Percentiles rank a stretch among this genome's conserved stretches.
These are phyloP conservation scores for Colletotrichum tamarilloi DNA, from an alignment of 2,329 filamentous ascomycete genomes.

Conservation along the genomic window DNA sequence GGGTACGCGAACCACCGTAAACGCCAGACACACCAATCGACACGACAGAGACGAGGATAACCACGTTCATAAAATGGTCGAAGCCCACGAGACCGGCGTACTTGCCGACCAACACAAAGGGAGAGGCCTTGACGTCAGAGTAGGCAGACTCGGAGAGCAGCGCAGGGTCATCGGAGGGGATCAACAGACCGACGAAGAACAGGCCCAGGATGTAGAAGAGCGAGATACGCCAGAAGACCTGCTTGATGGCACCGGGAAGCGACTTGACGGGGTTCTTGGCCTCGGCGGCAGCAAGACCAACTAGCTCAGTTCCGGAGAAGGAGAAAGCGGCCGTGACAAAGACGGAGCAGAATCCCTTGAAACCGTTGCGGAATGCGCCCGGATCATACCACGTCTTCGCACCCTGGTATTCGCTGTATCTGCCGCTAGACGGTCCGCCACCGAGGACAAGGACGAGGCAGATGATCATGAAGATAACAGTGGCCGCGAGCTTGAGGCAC, in stretches of 20 bases:
- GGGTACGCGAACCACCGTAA: slow-evolving; percentile 66
- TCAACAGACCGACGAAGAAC: slow-evolving; percentile 58
- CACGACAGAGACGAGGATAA: slow-evolving; percentile 65
- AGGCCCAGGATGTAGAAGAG: slow-evolving; percentile 62
- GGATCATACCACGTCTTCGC: slow-evolving; percentile 54
- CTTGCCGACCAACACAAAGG: slow-evolving; percentile 39
- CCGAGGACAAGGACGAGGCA: slow-evolving; percentile 67
- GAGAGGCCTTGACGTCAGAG: slow-evolving; percentile 43
- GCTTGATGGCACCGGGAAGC: slow-evolving; percentile 83
- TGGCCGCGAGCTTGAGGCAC: slow-evolving; percentile 66
- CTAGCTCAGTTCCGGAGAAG: slow-evolving; percentile 75
- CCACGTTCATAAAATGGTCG: slow-evolving; percentile 63
- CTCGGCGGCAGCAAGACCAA: slow-evolving; percentile 78
- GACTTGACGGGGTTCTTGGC: slow-evolving; percentile 74
- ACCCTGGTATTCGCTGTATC: slow-evolving; percentile 55
- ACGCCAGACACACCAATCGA: slow-evolving; percentile 66
- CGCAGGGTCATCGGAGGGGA: slow-evolving; percentile 54
- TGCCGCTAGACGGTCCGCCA: slow-evolving; percentile 60
- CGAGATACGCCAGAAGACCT: slow-evolving; percentile 68
- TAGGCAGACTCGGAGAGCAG: slow-evolving; percentile 58
- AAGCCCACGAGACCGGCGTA: slow-evolving; percentile 60
- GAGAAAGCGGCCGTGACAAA: slow-evolving; percentile 78
- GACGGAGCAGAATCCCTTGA: slow-evolving; percentile 75
- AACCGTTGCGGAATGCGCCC: slow-evolving; percentile 73
- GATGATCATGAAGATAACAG: slow-evolving; percentile 71